Conservation (phyloP, 441 rosid species). For the Populus trichocarpa region DNA sequence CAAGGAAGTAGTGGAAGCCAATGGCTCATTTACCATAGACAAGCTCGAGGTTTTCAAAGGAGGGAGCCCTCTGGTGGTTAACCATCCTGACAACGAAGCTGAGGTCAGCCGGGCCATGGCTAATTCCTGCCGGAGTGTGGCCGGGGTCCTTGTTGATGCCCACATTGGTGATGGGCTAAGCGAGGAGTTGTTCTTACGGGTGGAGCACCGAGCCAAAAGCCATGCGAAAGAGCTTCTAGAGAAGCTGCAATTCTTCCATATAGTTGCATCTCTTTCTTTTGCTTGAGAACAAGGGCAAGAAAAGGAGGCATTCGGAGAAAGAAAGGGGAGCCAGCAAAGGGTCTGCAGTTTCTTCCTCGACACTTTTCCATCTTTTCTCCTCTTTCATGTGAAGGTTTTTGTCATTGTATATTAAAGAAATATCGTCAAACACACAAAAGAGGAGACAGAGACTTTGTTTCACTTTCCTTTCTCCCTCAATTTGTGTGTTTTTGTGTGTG, state of each 20-base stretch:
- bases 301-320: not conserved
- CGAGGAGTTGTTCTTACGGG: slow-evolving; percentile 60
- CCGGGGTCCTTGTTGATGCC: slow-evolving; percentile 88
- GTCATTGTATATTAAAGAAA: not conserved
- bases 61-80: slow-evolving; percentile 93
- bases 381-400: slow-evolving; percentile 2
- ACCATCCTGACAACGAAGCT: slow-evolving; percentile 53
- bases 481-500: not conserved
- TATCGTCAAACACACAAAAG: slow-evolving; percentile 1
- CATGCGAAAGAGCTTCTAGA: slow-evolving; percentile 80
- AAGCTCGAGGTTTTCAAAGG: slow-evolving; percentile 84
- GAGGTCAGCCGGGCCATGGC: slow-evolving; percentile 80
- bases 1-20: slow-evolving; percentile 75
- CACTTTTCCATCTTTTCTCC: not conserved
- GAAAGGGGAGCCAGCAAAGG: not conserved
- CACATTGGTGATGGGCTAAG: slow-evolving; percentile 81
- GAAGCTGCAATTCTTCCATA: slow-evolving; percentile 77
- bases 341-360: not conserved
- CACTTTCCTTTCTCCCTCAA: not conserved
- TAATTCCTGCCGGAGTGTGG: slow-evolving; percentile 68
- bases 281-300: slow-evolving; percentile 16
- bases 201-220: slow-evolving; percentile 50
- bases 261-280: slow-evolving; percentile 78
- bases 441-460: not conserved
- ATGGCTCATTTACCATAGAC: slow-evolving; percentile 66